These are phyloP conservation scores for Malassezia furfur DNA, from an alignment of 1,284 basidiomycete species.

Conservation along the genomic window DNA sequence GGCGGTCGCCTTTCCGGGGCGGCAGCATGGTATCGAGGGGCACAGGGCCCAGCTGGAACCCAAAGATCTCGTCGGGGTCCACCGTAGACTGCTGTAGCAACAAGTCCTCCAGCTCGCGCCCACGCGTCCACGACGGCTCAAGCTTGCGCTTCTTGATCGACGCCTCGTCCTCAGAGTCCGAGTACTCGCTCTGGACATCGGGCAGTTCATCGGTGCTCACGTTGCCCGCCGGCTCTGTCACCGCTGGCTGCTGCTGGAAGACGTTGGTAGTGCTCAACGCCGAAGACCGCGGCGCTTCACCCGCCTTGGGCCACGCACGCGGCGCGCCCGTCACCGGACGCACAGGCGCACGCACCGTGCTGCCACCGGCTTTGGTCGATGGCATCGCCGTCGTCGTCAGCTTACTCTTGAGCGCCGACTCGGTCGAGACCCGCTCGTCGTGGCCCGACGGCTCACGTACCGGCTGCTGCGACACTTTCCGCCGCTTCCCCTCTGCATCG, in stretches of 20 bases:
- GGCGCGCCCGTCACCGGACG: conserved; percentile 6
- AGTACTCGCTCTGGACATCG: conserved; percentile 39
- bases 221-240: conserved; percentile 4
- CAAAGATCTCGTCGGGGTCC: conserved; percentile 44
- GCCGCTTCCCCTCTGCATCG: conserved; percentile 11
- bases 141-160: conserved; percentile 33
- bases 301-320: not conserved
- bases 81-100: conserved; percentile 32
- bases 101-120: conserved; percentile 30
- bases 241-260: conserved; percentile 18
- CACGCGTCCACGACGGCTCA: conserved; percentile 40
- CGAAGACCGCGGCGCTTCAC: conserved; percentile 1
- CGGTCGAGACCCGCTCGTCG: conserved; percentile 5
- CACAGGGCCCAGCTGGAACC: conserved; percentile 36
- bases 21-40: conserved; percentile 39
- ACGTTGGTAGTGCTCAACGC: conserved; percentile 9
- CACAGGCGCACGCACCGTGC: not conserved
- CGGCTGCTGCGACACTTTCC: conserved; percentile 17
- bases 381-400: conserved; percentile 4
- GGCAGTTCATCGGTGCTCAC: conserved; percentile 21
- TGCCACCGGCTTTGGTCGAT: not conserved
- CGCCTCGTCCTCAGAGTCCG: conserved; percentile 43
- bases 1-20: conserved; percentile 17
- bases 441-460: conserved; percentile 12
- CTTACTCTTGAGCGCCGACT: conserved; percentile 18